Evolutionary conservation across 2,329 filamentous ascomycete genomes (phyloP), one percentile per base, ranked within the genome.

Genomic region (Botrytis galanthina): DNA sequence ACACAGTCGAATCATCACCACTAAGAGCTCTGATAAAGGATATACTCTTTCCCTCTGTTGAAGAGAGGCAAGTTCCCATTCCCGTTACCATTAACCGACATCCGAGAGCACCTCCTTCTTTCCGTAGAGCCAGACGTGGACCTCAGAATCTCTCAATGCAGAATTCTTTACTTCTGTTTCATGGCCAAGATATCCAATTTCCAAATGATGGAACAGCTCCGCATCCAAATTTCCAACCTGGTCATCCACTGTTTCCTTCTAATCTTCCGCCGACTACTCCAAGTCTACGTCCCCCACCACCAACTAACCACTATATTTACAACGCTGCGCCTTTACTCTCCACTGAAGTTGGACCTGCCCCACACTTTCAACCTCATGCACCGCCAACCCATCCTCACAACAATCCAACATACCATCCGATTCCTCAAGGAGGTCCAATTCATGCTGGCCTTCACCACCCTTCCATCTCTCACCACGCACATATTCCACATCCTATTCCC

Each of bases 371-470:
- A 7, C 51, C 6, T 2, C n/a, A 57, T 29, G 14, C 5, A 18
- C 51, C 51, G n/a, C 51, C 7, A 32, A 9, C 14, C 3, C 51
- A 57, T 29, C 14, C n/a, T 29, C 51, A 57, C 14, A 57, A 29
- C 7, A 57, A 29, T 29, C 14, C n/a, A 57, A 32, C 26, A 51
- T 51, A n/a, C 48, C 2, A n/a, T 14, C 10, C 48, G 4, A 51
- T 51, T n/a, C 22, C 12, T 54, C 51, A 29, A 54, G 26, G 51
- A 29, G n/a, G 14, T 57, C 51, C n/a, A 18, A 9, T 57, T 9
- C 51, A 8, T 7, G n/a, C n/a, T 9, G n/a, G 1, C 0, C 29
- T 9, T 18, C n/a, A 57, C 14, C 51, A 16, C 7, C 5, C 9
- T 29, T 14, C n/a, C 1, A 7, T 32, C 51, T 29, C n/a, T 29